Evolutionary conservation across 371 early-diverging fungal species (phyloP).

Genomic region (Parasitella parasitica): DNA sequence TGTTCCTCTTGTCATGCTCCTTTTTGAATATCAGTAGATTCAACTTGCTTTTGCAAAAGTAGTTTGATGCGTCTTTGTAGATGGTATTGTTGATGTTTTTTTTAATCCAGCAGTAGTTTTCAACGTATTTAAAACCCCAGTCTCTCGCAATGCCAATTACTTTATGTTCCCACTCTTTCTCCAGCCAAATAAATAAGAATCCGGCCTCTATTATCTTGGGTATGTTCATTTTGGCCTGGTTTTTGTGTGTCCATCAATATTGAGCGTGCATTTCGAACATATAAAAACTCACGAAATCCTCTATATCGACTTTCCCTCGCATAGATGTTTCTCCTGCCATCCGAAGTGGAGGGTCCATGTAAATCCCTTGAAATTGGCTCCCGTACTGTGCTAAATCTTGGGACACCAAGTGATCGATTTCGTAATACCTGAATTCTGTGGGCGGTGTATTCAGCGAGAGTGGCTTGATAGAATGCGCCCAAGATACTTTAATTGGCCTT

Average conservation of each 20-base stretch:
- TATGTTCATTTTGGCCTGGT: constrained; percentile 54
- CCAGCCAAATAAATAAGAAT: constrained; percentile 90
- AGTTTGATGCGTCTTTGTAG: constrained; percentile 58
- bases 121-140: constrained; percentile 94
- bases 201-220: constrained; percentile 69
- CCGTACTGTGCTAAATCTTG: constrained; percentile 61
- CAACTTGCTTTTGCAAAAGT: constrained; percentile 83
- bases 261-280: not conserved
- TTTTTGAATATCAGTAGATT: constrained; percentile 88
- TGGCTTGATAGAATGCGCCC: constrained; percentile 75
- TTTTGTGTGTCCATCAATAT: not conserved
- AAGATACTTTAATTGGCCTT: constrained; percentile 77
- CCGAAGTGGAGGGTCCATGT: constrained; percentile 90
- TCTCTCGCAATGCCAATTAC: constrained; percentile 67
- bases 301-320: constrained; percentile 66
- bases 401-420: constrained; percentile 35
- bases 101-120: constrained; percentile 95
- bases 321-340: constrained; percentile 68
- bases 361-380: constrained; percentile 73
- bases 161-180: constrained; percentile 85
- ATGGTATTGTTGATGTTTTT: constrained; percentile 80
- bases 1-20: constrained; percentile 61
- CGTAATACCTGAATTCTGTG: constrained; percentile 28
- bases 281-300: constrained; percentile 57
- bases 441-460: not conserved